These are phyloP conservation scores for Staphylotrichum tortipilum DNA, from an alignment of 495 filamentous ascomycete genomes.

Conservation along the genomic window DNA sequence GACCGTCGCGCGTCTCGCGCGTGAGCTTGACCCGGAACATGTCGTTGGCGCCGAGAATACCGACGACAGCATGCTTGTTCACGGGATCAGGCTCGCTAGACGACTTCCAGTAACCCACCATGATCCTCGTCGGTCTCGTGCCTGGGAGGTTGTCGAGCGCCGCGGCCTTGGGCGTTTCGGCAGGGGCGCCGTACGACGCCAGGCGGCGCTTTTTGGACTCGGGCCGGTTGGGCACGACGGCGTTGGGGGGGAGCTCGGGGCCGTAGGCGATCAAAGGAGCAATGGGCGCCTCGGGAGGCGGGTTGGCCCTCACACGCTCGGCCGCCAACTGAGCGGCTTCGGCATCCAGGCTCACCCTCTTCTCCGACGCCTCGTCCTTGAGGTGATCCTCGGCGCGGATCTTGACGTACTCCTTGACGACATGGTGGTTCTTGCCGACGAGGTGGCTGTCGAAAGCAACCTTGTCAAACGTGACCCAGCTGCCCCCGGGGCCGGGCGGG, in stretches of 20 bases:
- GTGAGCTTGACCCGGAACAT: slow-evolving; percentile 48
- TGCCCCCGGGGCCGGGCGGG: slow-evolving; percentile 45
- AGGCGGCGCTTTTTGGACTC: slow-evolving; percentile 34
- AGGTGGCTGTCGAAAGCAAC: slow-evolving; percentile 44
- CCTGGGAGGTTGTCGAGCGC: slow-evolving; percentile 15
- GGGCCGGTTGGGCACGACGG: slow-evolving; percentile 19
- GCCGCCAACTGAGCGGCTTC: slow-evolving; percentile 34
- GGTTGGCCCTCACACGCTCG: slow-evolving; percentile 24
- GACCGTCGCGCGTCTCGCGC: slow-evolving; percentile 41
- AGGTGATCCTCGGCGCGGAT: slow-evolving; percentile 30
- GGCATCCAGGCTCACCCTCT: slow-evolving; percentile 11
- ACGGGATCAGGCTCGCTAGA: slow-evolving; percentile 28
- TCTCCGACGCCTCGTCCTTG: slow-evolving; percentile 23
- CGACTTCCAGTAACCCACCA: slow-evolving; percentile 42
- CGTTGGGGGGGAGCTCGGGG: slow-evolving; percentile 31
- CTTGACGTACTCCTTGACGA: slow-evolving; percentile 49
- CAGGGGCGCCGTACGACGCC: slow-evolving; percentile 3
- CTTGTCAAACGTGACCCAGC: slow-evolving; percentile 47
- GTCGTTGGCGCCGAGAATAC: slow-evolving; percentile 44
- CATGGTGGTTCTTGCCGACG: slow-evolving; percentile 35
- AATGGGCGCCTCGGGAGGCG: slow-evolving; percentile 26
- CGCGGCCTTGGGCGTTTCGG: neutral
- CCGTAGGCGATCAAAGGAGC: slow-evolving; percentile 37
- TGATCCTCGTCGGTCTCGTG: slow-evolving; percentile 37
- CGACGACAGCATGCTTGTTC: slow-evolving; percentile 45